Evolutionary conservation across 345 rosid genomes (phyloP).

Genomic region (Lumnitzera littorea): DNA sequence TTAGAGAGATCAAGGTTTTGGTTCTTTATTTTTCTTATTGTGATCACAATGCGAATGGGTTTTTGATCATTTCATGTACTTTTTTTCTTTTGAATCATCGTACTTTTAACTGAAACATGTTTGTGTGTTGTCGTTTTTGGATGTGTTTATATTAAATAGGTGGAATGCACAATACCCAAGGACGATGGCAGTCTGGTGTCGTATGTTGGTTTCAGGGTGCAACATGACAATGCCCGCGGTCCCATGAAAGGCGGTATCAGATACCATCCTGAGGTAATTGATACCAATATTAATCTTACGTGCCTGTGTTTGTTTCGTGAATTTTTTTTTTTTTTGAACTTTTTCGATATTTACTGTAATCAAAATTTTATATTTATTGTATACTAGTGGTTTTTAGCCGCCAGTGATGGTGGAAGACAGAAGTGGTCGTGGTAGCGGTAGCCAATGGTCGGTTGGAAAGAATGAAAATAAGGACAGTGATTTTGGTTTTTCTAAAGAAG

Average conservation of each 20-base stretch:
- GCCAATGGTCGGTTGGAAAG: too few species aligned
- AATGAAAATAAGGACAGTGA: too few species aligned
- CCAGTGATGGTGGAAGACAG: too few species aligned
- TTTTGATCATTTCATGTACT: neutral
- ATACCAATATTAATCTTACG: neutral
- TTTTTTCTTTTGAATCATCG: neutral
- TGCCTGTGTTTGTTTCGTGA: neutral
- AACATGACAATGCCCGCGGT: conserved; percentile 97
- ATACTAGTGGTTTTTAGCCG: too few species aligned
- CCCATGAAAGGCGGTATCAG: conserved; percentile 99
- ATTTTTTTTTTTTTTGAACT: neutral
- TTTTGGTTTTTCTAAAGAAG: too few species aligned
- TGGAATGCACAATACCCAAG: conserved; percentile 94
- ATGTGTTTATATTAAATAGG: conserved; percentile 31
- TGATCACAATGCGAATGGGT: too few species aligned
- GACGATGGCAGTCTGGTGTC: conserved; percentile 91
- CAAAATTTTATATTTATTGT: too few species aligned
- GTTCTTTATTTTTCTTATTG: neutral
- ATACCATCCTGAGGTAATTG: conserved; percentile 88
- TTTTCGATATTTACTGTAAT: neutral
- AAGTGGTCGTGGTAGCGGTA: neutral
- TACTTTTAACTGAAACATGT: neutral
- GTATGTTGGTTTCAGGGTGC: conserved; percentile 89
- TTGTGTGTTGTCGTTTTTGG: conserved; percentile 2
- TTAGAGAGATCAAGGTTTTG: conserved; percentile 84